Base-by-base conservation (phyloP, 2,329 filamentous ascomycete genomes). In the Lasiodiplodia hormozganensis region DNA sequence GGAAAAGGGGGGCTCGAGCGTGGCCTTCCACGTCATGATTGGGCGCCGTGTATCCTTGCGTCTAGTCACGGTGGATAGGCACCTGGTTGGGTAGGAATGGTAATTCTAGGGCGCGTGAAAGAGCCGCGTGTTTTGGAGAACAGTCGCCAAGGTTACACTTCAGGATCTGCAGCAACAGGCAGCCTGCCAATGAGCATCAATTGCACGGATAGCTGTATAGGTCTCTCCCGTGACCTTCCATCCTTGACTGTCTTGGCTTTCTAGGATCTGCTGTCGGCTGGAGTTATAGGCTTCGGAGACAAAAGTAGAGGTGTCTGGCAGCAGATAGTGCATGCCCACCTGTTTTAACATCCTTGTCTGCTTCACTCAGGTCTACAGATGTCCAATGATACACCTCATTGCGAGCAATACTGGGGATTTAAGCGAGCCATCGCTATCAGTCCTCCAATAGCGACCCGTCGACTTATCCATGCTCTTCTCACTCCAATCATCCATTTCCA, bases 1-100 rank as follows among this genome's bases (percentile, higher is more conserved):
- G 43, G 43, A 47, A 47, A 47, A 47, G 43, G 43, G 43, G 43
- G 43, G 43, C 43, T 47, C 43, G 43, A 47, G 43, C 43, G 43
- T 21, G 8, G 43, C 43, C 3, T 21, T 21, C 43, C 43, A 47
- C 43, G 43, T 47, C 43, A 47, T 47, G 43, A 47, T 47, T 47
- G 43, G 43, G 43, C 43, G 43, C 43, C 43, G 43, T 47, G 21
- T 47, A 11, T 47, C 43, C 43, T 21, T 47, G n/a, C n/a, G 21
- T 21, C 18, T 21, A 7, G 43, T 47, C 40, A 47, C 40, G 18
- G 16, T 34, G 31, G 8, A 34, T 34, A 34, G 31, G 31, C 8
- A 47, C 40, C 8, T 16, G 16, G 40, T 47, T 47, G 40, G 40
- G 40, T 18, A 18, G 40, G 16, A 16, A 21, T 47, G 43, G n/a